Evolutionary conservation across 495 filamentous ascomycete species (phyloP).

Genomic region (Beverwykella pulmonaria): DNA sequence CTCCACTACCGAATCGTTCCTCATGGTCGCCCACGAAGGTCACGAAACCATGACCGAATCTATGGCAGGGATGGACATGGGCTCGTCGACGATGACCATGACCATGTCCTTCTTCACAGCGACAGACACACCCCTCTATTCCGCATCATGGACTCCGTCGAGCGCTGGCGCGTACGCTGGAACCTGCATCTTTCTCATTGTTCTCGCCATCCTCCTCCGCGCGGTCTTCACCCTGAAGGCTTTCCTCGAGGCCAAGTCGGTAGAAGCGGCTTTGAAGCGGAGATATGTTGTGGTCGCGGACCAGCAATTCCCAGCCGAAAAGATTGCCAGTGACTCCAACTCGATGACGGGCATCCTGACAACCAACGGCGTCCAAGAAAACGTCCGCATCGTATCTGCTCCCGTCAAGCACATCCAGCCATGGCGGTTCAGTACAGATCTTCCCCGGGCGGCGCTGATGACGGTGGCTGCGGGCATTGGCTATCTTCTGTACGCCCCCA

Average conservation of each 20-base stretch:
- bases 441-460: conserved; percentile 69
- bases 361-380: conserved; percentile 72
- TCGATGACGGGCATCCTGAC: conserved; percentile 61
- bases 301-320: conserved; percentile 58
- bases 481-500: conserved; percentile 81
- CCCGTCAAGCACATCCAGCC: conserved; percentile 56
- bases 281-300: conserved; percentile 76
- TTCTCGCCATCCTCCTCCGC: conserved; percentile 69
- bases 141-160: conserved; percentile 69
- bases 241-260: conserved; percentile 59
- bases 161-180: conserved; percentile 71
- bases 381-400: conserved; percentile 67
- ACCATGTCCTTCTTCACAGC: conserved; percentile 61
- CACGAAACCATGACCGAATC: conserved; percentile 15
- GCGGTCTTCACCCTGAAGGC: conserved; percentile 67
- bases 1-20: background rate
- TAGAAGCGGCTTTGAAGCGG: conserved; percentile 66
- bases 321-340: conserved; percentile 54
- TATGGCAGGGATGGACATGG: conserved; percentile 12
- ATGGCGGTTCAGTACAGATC: conserved; percentile 79
- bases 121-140: conserved; percentile 73
- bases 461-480: conserved; percentile 72
- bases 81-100: conserved; percentile 37
- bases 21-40: conserved; percentile 31
- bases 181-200: conserved; percentile 84